phyloP scores from a whole-genome alignment of 1,139 yeast genomes.

The Fermentozyma sake region DNA sequence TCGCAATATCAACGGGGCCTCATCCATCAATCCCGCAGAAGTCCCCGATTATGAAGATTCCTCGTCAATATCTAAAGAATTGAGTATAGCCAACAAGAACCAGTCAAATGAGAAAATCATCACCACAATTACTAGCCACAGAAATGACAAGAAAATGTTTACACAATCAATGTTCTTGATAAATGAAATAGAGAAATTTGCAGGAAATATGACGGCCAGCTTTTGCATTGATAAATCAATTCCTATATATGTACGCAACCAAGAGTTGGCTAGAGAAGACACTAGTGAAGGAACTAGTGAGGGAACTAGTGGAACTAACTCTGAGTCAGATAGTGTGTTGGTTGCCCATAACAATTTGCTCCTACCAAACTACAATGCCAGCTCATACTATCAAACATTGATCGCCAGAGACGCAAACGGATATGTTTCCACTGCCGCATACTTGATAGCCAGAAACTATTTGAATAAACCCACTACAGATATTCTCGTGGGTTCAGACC shows the following conservation, averaged over 20 bases:
- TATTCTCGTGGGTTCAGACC: conserved; percentile 2
- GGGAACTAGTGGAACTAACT: too few relatives aligned
- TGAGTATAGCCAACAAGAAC: conserved; percentile 6
- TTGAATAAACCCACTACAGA: conserved; percentile 10
- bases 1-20: conserved; percentile 32
- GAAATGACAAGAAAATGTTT: conserved; percentile 2
- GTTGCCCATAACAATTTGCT: conserved; percentile 34
- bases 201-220: conserved; percentile 20
- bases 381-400: conserved; percentile 31
- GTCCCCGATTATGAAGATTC: conserved; percentile 4
- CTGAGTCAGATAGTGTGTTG: conserved; percentile 24
- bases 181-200: conserved; percentile 24
- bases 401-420: conserved; percentile 34
- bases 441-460: conserved; percentile 29
- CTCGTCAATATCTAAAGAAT: conserved; percentile 3
- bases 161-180: conserved; percentile 19
- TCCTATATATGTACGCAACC: conserved; percentile 24
- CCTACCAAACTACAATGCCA: conserved; percentile 33
- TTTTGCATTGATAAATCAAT: conserved; percentile 22
- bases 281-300: too few relatives aligned
- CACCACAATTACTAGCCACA: too few relatives aligned
- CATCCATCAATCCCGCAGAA: conserved; percentile 6
- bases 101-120: conserved; percentile 7
- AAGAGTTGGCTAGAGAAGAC: conserved; percentile 9
- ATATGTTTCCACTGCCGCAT: conserved; percentile 31